Evolutionary conservation across 345 rosid species (phyloP).

Genomic region (Heritiera littoralis): DNA sequence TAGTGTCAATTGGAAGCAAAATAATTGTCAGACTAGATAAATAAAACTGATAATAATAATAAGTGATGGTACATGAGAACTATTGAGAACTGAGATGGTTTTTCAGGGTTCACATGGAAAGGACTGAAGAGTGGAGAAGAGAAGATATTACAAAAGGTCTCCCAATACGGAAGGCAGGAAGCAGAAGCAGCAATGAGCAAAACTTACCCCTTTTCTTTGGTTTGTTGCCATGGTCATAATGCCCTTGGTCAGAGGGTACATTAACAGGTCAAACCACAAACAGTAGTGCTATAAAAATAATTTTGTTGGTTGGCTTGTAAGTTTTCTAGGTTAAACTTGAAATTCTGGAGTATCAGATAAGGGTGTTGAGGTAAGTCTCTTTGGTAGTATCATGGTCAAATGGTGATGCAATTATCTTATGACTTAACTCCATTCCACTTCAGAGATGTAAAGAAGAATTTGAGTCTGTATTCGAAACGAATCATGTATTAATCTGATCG

Average conservation of each 20-base stretch:
- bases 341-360: conserved; percentile 4
- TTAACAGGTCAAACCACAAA: conserved; percentile 14
- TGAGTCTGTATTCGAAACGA: no score
- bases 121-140: no score
- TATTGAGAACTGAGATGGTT: neutral
- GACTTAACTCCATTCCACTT: conserved; percentile 4
- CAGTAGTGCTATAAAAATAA: neutral
- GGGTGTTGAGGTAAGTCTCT: neutral
- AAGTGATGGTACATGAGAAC: neutral
- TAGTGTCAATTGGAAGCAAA: neutral
- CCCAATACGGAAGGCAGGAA: neutral
- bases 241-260: neutral
- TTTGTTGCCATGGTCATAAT: neutral
- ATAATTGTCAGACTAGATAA: neutral
- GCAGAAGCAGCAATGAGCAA: neutral
- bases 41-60: neutral
- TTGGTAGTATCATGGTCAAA: neutral
- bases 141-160: neutral
- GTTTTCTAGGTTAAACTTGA: conserved; percentile 9
- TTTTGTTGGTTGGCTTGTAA: conserved; percentile 18
- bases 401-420: conserved; percentile 1
- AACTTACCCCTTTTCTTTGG: neutral
- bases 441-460: neutral
- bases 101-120: conserved; percentile 15
- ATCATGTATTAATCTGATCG: no score